Evolutionary conservation across 805 yeast genomes (phyloP), one percentile per base, ranked within the genome.

Genomic region (Debaryomyces prosopidis): DNA sequence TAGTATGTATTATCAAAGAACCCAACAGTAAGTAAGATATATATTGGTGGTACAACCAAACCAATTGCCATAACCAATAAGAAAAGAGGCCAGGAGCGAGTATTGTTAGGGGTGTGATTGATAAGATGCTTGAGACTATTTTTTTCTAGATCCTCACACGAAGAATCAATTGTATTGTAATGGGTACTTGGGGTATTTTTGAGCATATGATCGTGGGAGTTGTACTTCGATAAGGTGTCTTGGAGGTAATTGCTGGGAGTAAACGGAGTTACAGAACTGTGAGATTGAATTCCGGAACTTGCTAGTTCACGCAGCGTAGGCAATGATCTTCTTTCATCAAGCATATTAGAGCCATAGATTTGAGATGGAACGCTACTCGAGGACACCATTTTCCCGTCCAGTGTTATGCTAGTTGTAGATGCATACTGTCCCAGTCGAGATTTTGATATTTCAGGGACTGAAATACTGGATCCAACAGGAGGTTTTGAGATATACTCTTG

Each of bases 1-100:
- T 50, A 31, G 26, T 49, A 47, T 37, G 17, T 14, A 27, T 17
- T 27, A 49, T 71, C 76, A 44, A 71, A 66, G 14, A 62, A 52
- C 3, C 76, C 76, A 8, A 65, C 41, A 3, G 69, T 44, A 9
- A 71, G 37, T 15, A 70, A 53, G 35, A 70, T 69, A 45, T 60
- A 71, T n/a, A 71, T 47, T 5, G 76, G 76, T 20, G 73, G 73
- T 1, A 66, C 52, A 7, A 71, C 39, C 5, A 71, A 54, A 2
- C 71, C 75, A 7, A 63, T 12, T 3, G 57, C 43, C 71, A 68
- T 61, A 56, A 68, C 50, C 6, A 52, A 10, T 4, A 46, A 26
- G 52, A 67, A 68, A 35, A 45, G 39, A 5, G 42, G n/a, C 59
- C 48, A 44, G 15, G 44, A 30, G 32, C 40, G 43, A 31, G 33